These are phyloP conservation scores for Linanthus parryae DNA, from an alignment of 148 eudicot species.

Conservation along the genomic window DNA sequence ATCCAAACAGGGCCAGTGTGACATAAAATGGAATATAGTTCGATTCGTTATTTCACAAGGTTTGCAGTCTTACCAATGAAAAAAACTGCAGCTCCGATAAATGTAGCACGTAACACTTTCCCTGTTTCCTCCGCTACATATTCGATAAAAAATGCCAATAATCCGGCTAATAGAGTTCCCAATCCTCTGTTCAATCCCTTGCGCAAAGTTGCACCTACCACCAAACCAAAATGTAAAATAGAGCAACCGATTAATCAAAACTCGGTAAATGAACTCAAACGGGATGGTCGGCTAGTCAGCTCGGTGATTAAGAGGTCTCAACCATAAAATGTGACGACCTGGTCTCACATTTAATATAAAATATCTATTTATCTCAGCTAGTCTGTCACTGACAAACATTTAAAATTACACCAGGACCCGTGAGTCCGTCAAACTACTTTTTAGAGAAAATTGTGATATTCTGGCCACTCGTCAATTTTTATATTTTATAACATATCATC, in stretches of 20 bases:
- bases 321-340: too few relatives aligned
- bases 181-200: constrained; percentile 90
- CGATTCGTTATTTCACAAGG: constrained; percentile 73
- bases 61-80: constrained; percentile 49
- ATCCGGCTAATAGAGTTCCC: constrained; percentile 81
- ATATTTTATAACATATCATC: too few relatives aligned
- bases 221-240: constrained; percentile 12
- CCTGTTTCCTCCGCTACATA: constrained; percentile 47
- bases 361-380: too few relatives aligned
- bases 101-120: constrained; percentile 44
- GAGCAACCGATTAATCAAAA: not conserved
- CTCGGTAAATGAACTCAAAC: constrained; percentile 1
- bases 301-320: too few relatives aligned
- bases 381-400: too few relatives aligned
- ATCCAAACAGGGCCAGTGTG: too few relatives aligned
- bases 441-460: too few relatives aligned
- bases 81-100: constrained; percentile 71
- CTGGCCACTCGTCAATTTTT: too few relatives aligned
- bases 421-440: too few relatives aligned
- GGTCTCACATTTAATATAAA: too few relatives aligned
- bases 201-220: constrained; percentile 90
- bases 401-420: too few relatives aligned
- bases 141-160: constrained; percentile 66
- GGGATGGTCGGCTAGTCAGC: too few relatives aligned
- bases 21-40: constrained; percentile 49